These are phyloP conservation scores for Epichloe elymi DNA, from an alignment of 2,329 filamentous ascomycete genomes.

Conservation along the genomic window DNA sequence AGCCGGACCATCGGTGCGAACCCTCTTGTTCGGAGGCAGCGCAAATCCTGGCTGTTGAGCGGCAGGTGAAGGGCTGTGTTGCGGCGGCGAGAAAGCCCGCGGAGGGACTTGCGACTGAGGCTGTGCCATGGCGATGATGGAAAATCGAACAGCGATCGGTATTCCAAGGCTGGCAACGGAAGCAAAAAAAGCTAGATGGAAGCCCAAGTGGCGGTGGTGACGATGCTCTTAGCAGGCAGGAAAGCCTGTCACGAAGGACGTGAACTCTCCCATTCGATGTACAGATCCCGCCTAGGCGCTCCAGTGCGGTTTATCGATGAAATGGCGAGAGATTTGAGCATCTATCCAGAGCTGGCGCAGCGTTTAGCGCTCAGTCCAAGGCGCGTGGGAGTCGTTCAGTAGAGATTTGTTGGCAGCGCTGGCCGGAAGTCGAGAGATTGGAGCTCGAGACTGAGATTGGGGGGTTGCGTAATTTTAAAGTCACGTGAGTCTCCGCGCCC, in stretches of 20 bases:
- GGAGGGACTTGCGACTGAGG: conserved; percentile 38
- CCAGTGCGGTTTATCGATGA: background rate
- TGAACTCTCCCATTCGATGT: conserved; percentile 34
- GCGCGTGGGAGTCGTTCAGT: conserved; percentile 8
- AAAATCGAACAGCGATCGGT: conserved; percentile 2
- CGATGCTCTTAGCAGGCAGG: conserved; percentile 30
- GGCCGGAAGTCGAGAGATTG: conserved; percentile 15
- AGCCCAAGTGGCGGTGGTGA: conserved; percentile 5
- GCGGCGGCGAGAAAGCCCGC: conserved; percentile 49
- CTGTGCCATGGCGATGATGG: conserved; percentile 38
- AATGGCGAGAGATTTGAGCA: background rate
- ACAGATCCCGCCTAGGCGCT: conserved; percentile 7
- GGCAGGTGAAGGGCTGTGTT: conserved; percentile 47
- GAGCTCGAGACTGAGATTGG: conserved; percentile 18
- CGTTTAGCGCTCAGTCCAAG: conserved; percentile 11
- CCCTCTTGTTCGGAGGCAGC: conserved; percentile 58
- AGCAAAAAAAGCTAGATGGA: background rate
- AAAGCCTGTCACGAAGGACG: conserved; percentile 34
- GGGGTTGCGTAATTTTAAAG: conserved; percentile 27
- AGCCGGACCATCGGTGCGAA: conserved; percentile 44
- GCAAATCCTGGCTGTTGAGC: conserved; percentile 38
- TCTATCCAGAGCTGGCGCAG: conserved; percentile 2
- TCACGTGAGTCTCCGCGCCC: conserved; percentile 24
- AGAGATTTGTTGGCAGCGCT: conserved; percentile 13
- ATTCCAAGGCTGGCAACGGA: conserved; percentile 2